A percentile compares a stretch with the other conserved stretches of the same genome.
Evolutionary conservation across 2,329 filamentous ascomycete genomes (phyloP).

Genomic region (Falciphora oryzae): DNA sequence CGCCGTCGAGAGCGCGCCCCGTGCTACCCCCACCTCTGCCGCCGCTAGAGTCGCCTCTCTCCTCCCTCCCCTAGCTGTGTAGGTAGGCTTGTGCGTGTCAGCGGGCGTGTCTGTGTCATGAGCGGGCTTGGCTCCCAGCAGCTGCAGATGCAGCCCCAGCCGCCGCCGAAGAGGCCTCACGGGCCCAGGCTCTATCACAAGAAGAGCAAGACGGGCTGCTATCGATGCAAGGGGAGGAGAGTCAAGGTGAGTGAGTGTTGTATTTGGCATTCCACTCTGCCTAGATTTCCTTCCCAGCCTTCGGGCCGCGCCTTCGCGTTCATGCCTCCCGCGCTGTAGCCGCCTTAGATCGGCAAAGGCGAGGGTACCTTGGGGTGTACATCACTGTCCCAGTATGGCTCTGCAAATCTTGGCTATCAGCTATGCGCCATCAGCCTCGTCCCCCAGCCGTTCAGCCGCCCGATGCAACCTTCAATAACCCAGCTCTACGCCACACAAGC

Average conservation of each 20-base stretch:
- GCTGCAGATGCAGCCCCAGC: not conserved
- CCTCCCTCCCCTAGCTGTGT: too few species aligned
- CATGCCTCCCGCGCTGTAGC: not conserved
- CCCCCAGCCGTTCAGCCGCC: not conserved
- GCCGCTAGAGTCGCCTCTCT: too few species aligned
- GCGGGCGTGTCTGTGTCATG: too few species aligned
- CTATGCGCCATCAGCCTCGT: not conserved
- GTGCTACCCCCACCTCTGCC: too few species aligned
- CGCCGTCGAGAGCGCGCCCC: too few species aligned
- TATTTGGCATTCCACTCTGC: not conserved
- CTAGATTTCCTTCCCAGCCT: not conserved
- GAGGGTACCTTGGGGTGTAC: not conserved
- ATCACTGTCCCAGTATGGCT: not conserved
- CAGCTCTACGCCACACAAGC: too few species aligned
- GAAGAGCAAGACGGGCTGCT: slow-evolving; percentile 26
- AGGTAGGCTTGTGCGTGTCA: too few species aligned
- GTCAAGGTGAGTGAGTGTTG: slow-evolving; percentile 22
- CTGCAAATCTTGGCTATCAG: not conserved
- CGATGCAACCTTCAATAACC: not conserved
- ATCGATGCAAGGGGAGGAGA: slow-evolving; percentile 23
- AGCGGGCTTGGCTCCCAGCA: not conserved
- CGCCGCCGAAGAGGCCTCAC: slow-evolving; percentile 4
- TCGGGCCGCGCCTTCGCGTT: too few species aligned
- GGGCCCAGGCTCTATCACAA: slow-evolving; percentile 25
- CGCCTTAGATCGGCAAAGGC: not conserved